Conservation (phyloP, 2,329 filamentous ascomycete genomes). For the Geosmithia flava region DNA sequence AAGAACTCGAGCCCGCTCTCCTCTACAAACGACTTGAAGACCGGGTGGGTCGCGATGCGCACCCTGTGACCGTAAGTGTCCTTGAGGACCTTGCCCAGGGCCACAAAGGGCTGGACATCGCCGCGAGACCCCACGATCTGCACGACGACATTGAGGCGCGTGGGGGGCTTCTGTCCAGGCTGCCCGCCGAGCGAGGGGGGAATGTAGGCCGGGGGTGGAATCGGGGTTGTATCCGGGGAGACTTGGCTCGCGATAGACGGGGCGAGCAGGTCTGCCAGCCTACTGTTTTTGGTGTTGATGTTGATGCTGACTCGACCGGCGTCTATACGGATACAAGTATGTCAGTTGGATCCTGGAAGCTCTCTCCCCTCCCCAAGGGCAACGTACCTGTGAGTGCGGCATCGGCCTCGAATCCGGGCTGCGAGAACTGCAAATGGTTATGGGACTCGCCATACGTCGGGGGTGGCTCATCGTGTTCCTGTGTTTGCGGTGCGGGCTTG, state of each 20-base stretch:
- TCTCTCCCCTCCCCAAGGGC: slow-evolving; percentile 1
- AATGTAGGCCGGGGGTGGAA: slow-evolving; percentile 55
- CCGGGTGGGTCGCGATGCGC: slow-evolving; percentile 59
- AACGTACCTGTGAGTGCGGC: slow-evolving; percentile 41
- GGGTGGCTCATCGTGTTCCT: slow-evolving; percentile 23
- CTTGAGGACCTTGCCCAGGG: slow-evolving; percentile 52
- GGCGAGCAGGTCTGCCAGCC: slow-evolving; percentile 54
- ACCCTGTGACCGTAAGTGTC: slow-evolving; percentile 58
- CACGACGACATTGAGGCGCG: slow-evolving; percentile 56
- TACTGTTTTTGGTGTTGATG: slow-evolving; percentile 58
- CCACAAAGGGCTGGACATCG: slow-evolving; percentile 66
- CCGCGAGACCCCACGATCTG: slow-evolving; percentile 65
- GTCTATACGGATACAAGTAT: slow-evolving; percentile 24
- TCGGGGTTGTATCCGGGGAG: slow-evolving; percentile 31
- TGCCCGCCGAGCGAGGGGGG: slow-evolving; percentile 59
- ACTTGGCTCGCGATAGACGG: slow-evolving; percentile 49
- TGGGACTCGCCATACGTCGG: slow-evolving; percentile 47
- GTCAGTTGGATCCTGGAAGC: background rate
- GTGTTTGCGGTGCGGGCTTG: background rate
- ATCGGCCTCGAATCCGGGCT: slow-evolving; percentile 50
- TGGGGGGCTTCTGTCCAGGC: slow-evolving; percentile 42
- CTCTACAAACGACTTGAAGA: slow-evolving; percentile 56
- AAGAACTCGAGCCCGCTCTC: slow-evolving; percentile 66
- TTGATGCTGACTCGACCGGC: slow-evolving; percentile 72
- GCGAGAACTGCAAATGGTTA: slow-evolving; percentile 45